A percentile compares a stretch with the other conserved stretches of the same genome.
Conservation (phyloP, 2,329 filamentous ascomycete genomes). For the Orbilia brochopaga region DNA sequence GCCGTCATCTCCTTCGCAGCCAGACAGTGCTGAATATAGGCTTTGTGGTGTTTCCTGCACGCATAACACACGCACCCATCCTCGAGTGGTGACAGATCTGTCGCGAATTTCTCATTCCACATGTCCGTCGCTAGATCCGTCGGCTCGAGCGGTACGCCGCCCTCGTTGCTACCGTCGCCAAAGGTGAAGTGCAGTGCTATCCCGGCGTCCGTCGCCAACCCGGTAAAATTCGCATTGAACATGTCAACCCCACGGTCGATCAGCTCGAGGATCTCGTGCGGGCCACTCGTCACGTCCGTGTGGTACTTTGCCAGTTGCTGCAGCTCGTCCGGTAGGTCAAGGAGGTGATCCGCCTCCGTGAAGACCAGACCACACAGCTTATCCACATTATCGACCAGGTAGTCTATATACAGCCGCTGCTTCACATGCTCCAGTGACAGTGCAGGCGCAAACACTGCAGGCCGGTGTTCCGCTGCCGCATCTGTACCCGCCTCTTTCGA, state of each 20-base stretch:
- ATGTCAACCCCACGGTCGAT: conserved; percentile 79
- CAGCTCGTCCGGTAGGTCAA: conserved; percentile 69
- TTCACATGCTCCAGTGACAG: conserved; percentile 75
- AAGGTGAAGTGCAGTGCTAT: conserved; percentile 83
- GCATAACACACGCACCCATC: conserved; percentile 77
- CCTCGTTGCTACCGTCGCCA: conserved; percentile 56
- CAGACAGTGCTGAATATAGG: conserved; percentile 86
- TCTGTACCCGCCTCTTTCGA: neutral
- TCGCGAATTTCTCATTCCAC: conserved; percentile 69
- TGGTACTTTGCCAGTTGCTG: conserved; percentile 73
- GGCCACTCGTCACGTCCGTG: conserved; percentile 71
- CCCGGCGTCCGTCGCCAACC: conserved; percentile 77
- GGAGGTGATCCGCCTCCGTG: conserved; percentile 69
- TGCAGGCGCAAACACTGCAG: conserved; percentile 69
- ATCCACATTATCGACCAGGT: conserved; percentile 69
- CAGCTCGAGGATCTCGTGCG: conserved; percentile 78
- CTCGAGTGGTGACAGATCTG: conserved; percentile 68
- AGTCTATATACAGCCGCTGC: conserved; percentile 80
- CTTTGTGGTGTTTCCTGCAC: conserved; percentile 81
- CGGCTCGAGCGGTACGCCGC: conserved; percentile 51
- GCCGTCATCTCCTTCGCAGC: conserved; percentile 94
- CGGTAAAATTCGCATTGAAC: conserved; percentile 77
- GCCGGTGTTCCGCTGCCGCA: conserved; percentile 54
- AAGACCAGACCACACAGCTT: conserved; percentile 74
- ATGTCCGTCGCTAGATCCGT: conserved; percentile 75